Percentiles rank a stretch among this genome's conserved stretches.
These are phyloP conservation scores for Lichtheimia ramosa DNA, from an alignment of 371 early-diverging fungal genomes.

Conservation along the genomic window DNA sequence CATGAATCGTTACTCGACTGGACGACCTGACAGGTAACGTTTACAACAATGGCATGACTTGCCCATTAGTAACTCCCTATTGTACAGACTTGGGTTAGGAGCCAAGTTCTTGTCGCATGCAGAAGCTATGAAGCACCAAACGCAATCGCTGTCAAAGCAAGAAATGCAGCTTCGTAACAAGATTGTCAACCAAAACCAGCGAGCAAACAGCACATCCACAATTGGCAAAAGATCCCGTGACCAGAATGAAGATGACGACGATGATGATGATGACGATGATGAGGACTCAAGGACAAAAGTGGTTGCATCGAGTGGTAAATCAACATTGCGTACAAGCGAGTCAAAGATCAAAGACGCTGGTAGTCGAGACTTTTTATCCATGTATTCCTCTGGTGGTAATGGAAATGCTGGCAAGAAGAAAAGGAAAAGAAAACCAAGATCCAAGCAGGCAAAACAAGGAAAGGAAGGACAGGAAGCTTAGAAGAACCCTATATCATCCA, in stretches of 20 bases:
- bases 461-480: background rate
- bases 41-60: background rate
- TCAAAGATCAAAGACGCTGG: slow-evolving; percentile 1
- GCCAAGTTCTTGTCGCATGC: slow-evolving; percentile 60
- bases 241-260: slow-evolving; percentile 34
- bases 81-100: slow-evolving; percentile 53
- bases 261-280: slow-evolving; percentile 52
- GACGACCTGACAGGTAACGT: slow-evolving; percentile 48
- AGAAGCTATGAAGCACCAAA: slow-evolving; percentile 53
- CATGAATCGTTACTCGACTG: slow-evolving; percentile 31
- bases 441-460: background rate
- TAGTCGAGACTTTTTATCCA: slow-evolving; percentile 51
- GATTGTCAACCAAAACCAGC: slow-evolving; percentile 45
- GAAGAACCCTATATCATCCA: background rate
- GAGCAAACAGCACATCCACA: slow-evolving; percentile 16
- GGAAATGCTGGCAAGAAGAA: slow-evolving; percentile 56
- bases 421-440: slow-evolving; percentile 19
- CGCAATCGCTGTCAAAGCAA: slow-evolving; percentile 29
- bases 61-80: background rate
- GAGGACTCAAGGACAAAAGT: slow-evolving; percentile 39
- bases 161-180: slow-evolving; percentile 43
- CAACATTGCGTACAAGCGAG: slow-evolving; percentile 3
- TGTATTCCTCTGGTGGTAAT: slow-evolving; percentile 54
- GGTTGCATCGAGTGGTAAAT: slow-evolving; percentile 3
- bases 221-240: slow-evolving; percentile 21